Conservation (phyloP, 2,329 filamentous ascomycete genomes). For the Xylariaceae sp. region DNA sequence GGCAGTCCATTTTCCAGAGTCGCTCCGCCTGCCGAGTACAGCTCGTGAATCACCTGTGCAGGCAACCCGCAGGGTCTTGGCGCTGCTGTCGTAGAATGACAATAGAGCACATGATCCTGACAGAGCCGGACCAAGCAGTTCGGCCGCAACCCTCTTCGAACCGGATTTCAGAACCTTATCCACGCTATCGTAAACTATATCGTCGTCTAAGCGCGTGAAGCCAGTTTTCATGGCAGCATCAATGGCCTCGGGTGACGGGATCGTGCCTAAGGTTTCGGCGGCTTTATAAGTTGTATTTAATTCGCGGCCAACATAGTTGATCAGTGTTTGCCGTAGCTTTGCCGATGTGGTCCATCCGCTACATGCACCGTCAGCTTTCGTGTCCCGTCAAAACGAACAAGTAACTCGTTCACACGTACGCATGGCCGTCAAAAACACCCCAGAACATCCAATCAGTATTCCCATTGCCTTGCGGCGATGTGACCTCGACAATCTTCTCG, state of each 20-base stretch:
- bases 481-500: slow-evolving; percentile 94
- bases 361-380: slow-evolving; percentile 19
- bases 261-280: slow-evolving; percentile 52
- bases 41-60: slow-evolving; percentile 96
- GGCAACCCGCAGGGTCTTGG: slow-evolving; percentile 85
- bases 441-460: slow-evolving; percentile 98
- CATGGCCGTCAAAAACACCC: slow-evolving; percentile 97
- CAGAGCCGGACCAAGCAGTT: slow-evolving; percentile 84
- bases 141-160: slow-evolving; percentile 85
- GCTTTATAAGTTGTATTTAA: slow-evolving; percentile 88
- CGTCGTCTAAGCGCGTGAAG: slow-evolving; percentile 83
- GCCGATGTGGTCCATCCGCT: slow-evolving; percentile 98
- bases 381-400: not conserved
- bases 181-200: slow-evolving; percentile 91
- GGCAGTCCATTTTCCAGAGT: slow-evolving; percentile 86
- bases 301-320: slow-evolving; percentile 88
- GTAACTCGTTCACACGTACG: slow-evolving; percentile 50
- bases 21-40: slow-evolving; percentile 74
- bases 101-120: slow-evolving; percentile 96
- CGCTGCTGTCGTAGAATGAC: slow-evolving; percentile 89
- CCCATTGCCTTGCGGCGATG: slow-evolving; percentile 47
- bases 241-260: slow-evolving; percentile 74
- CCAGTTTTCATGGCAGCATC: slow-evolving; percentile 89
- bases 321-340: slow-evolving; percentile 86
- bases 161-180: slow-evolving; percentile 85